Base-by-base conservation (phyloP, 1,284 basidiomycete genomes). In the Peniophora sp. region DNA sequence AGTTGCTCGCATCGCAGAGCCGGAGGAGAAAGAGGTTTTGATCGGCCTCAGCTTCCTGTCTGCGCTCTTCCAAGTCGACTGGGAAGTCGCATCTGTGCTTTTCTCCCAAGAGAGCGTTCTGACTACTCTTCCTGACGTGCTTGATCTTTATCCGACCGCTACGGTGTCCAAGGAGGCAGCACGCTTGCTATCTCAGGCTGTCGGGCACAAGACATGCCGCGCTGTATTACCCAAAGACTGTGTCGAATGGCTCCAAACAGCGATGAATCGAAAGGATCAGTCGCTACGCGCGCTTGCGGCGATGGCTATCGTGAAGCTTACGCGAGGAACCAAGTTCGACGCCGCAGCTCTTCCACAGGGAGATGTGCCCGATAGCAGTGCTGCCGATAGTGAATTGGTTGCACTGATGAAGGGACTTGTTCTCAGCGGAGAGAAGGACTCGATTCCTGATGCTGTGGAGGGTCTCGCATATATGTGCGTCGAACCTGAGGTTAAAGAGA, bases 401-500 rank as follows among this genome's bases (percentile, higher is more conserved):
- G 57, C 64, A 36, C 68, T 77, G 49, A 78, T 92, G 74, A 82
- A 78, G 58, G 67, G 69, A 2, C 68, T 85, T 50, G 69, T 92
- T 27, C 54, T 75, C 23, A 65, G 63, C 53, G 65, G 65, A 19
- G 64, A 69, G 36, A 58, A 69, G 12, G 64, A 71, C 19, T 75
- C 77, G 36, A 61, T 77, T 25, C 66, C 73, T 8, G 85, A 90
- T 56, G 83, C 81, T 6, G 70, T 94, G 17, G 93, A 97, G 68
- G 91, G 85, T 0, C 68, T 97, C 49, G 88, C 88, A 8, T 89
- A 94, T 64, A 78, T 93, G 52, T 89, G 83, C 53, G 70, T 78
- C 32, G 78, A 83, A 55, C 73, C 89, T 0, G 56, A 65, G 1
- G 72, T 89, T 56, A 90, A 91, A 65, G 83, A 85, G 55, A 62